phyloP scores from a whole-genome alignment of 2,329 filamentous ascomycete genomes.

The Penicillium sp. region DNA sequence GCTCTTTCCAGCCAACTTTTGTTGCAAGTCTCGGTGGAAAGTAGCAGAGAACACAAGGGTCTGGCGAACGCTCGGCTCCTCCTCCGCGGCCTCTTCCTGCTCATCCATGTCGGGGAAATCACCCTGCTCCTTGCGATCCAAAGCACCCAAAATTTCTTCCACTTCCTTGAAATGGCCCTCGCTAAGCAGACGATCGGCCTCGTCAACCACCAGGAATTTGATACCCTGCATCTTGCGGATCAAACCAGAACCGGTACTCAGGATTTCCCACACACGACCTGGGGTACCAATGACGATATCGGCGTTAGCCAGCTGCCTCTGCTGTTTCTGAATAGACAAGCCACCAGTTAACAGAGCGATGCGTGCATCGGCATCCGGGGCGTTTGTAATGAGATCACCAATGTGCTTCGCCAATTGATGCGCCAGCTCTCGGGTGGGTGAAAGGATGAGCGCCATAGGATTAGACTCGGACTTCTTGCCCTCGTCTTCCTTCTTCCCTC shows the following conservation, averaged over 20 bases:
- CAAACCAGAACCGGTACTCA: constrained; percentile 73
- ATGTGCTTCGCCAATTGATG: constrained; percentile 89
- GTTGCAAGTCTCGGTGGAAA: constrained; percentile 87
- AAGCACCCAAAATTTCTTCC: constrained; percentile 78
- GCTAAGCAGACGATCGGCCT: constrained; percentile 88
- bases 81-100: constrained; percentile 46
- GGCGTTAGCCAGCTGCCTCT: constrained; percentile 77
- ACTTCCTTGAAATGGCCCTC: constrained; percentile 96
- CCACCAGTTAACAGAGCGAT: constrained; percentile 92
- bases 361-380: constrained; percentile 62
- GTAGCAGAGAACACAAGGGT: constrained; percentile 97
- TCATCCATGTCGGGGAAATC: constrained; percentile 35
- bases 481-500: constrained; percentile 40
- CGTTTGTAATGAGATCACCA: constrained; percentile 68
- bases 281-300: constrained; percentile 95
- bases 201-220: constrained; percentile 85
- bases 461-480: constrained; percentile 46
- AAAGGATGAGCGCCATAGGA: constrained; percentile 79
- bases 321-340: constrained; percentile 91
- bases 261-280: constrained; percentile 90
- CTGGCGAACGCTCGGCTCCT: constrained; percentile 62
- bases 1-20: constrained; percentile 81
- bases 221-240: constrained; percentile 72
- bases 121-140: constrained; percentile 67
- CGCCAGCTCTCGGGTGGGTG: constrained; percentile 89